These are phyloP conservation scores for Mucor mucedo DNA, from an alignment of 371 early-diverging fungal species.

Conservation along the genomic window DNA sequence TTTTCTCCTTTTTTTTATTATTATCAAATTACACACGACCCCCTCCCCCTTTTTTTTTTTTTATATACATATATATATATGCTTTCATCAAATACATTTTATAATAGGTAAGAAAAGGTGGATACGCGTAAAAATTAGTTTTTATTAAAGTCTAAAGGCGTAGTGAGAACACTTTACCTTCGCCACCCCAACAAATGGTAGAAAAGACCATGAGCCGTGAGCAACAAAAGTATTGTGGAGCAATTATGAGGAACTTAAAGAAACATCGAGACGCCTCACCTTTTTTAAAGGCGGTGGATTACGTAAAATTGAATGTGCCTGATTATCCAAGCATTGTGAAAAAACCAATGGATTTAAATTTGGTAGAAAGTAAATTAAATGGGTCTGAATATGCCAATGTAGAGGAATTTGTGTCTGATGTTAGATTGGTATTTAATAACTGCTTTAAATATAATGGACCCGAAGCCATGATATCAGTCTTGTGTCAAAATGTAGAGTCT, in stretches of 20 bases:
- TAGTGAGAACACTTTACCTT: constrained; percentile 19
- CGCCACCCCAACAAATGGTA: constrained; percentile 17
- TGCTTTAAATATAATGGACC: constrained; percentile 91
- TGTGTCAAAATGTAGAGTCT: constrained; percentile 76
- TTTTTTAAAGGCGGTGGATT: constrained; percentile 95
- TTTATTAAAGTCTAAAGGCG: neutral
- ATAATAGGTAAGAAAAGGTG: neutral
- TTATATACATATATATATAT: neutral
- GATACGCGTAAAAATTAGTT: neutral
- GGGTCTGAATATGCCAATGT: constrained; percentile 64
- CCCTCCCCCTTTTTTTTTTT: neutral
- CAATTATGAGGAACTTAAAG: constrained; percentile 78
- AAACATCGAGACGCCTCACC: constrained; percentile 76
- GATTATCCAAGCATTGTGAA: constrained; percentile 94
- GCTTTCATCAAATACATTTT: constrained; percentile 1
- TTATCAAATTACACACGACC: neutral
- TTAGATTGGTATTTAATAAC: constrained; percentile 81
- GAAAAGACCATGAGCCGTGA: constrained; percentile 64
- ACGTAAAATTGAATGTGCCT: constrained; percentile 88
- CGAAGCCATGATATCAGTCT: constrained; percentile 75
- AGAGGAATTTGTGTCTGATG: constrained; percentile 77
- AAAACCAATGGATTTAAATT: constrained; percentile 96
- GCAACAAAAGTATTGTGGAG: constrained; percentile 79
- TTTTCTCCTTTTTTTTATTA: neutral
- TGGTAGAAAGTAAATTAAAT: constrained; percentile 88